Percentiles rank a stretch among this genome's conserved stretches.
Evolutionary conservation across 495 filamentous ascomycete species (phyloP).

Genomic region (Neurospora sp.): DNA sequence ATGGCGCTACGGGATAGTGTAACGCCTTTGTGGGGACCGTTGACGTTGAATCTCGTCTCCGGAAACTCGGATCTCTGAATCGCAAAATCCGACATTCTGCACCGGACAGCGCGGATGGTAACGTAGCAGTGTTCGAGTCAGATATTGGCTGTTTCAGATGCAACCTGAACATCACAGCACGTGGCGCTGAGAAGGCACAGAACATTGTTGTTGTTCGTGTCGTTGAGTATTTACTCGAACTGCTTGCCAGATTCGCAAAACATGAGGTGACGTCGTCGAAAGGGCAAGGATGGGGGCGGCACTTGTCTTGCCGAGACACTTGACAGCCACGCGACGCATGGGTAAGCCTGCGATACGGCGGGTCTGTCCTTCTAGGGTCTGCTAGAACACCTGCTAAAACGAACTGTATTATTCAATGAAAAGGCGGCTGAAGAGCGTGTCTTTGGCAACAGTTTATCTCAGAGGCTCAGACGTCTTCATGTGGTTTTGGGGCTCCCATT

Average conservation of each 20-base stretch:
- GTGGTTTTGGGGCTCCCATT: no score
- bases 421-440: neutral
- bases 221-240: neutral
- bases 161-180: neutral
- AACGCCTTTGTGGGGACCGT: neutral
- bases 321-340: neutral
- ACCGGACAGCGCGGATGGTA: neutral
- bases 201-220: neutral
- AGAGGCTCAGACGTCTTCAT: no score
- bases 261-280: neutral
- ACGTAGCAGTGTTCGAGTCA: neutral
- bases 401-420: neutral
- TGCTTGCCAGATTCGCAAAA: neutral
- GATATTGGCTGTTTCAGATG: neutral
- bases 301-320: neutral
- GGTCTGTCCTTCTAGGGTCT: neutral
- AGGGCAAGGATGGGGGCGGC: neutral
- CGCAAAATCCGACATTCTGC: neutral
- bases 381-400: no score
- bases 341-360: neutral
- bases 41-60: neutral
- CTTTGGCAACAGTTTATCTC: no score
- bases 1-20: neutral
- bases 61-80: neutral
- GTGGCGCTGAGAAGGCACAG: neutral